Base-by-base conservation (phyloP, 768 basidiomycete genomes). In the Phaeotremella skinneri region DNA sequence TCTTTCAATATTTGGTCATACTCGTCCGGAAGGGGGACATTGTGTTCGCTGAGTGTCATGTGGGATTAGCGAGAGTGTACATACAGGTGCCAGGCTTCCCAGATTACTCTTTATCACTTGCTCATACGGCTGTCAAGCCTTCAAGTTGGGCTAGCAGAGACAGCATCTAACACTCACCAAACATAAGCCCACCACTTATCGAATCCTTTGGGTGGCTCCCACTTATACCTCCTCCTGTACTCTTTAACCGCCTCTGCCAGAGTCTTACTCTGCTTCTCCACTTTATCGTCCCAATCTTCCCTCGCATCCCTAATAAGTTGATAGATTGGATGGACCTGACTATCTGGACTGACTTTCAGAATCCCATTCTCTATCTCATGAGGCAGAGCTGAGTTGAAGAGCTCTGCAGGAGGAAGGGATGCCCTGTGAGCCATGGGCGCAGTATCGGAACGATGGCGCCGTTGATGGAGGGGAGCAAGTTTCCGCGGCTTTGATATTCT, bases 181-280 rank as follows among this genome's bases (percentile, higher is more conserved):
- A 72, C 67, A 47, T 63, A 72, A 23, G 47, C 52, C 74, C 74
- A 75, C 74, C 74, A 75, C 56, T 67, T 68, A 59, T 75, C 74
- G 52, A 75, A 75, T n/a, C 72, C 74, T 49, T 68, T 70, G 11
- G 74, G 74, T 14, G 74, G 74, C 9, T 45, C 29, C 47, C 55
- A 50, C 20, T 51, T 37, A 51, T 71, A 67, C 29, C 74, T 58
- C 43, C 64, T 58, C 57, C 59, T 61, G 58, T 75, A 75, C 62
- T 75, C 74, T 30, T 47, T 45, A 7, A 73, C 69, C 0, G 72
- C 74, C 20, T 67, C 59, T 17, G 51, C 50, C 27, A 75, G 60
- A 13, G 74, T 71, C 58, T 50, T 61, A 30, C 61, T 63, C 65
- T 75, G 74, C 52, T 55, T 48, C 1, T 39, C 51, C 17, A 62